phyloP scores from a whole-genome alignment of 2,329 filamentous ascomycete genomes.

The Cladosporium sp. region DNA sequence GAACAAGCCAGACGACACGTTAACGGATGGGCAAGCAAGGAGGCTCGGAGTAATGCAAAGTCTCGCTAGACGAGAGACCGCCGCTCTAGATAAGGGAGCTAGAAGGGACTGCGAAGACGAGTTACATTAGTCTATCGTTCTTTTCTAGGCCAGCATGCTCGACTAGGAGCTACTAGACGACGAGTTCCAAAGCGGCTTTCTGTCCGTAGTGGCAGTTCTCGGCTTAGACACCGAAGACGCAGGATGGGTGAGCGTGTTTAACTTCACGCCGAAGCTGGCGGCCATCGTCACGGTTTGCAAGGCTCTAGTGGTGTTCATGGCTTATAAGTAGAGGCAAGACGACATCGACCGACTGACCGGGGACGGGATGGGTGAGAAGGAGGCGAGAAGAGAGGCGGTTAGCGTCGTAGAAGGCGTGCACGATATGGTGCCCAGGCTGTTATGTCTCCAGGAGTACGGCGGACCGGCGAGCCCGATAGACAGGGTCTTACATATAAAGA shows the following conservation, averaged over 20 bases:
- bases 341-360: background rate
- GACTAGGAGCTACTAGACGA: background rate
- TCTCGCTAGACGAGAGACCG: background rate
- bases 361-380: background rate
- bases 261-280: slow-evolving; percentile 1
- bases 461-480: slow-evolving; percentile 1
- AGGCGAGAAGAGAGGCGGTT: background rate
- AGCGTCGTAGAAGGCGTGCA: background rate
- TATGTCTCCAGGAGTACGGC: background rate
- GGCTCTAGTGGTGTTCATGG: slow-evolving; percentile 4
- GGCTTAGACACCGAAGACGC: background rate
- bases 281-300: slow-evolving; percentile 4
- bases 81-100: background rate
- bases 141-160: background rate
- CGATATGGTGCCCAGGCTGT: background rate
- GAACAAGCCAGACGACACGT: background rate
- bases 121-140: background rate
- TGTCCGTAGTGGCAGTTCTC: background rate
- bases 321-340: background rate
- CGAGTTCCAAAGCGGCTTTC: background rate
- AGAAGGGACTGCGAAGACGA: background rate
- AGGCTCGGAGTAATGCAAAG: background rate
- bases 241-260: background rate
- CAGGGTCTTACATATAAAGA: background rate
- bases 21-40: background rate